Evolutionary conservation across 768 basidiomycete species (phyloP), one percentile per base, ranked within the genome.

Genomic region (Neoboletus brunneissimus): DNA sequence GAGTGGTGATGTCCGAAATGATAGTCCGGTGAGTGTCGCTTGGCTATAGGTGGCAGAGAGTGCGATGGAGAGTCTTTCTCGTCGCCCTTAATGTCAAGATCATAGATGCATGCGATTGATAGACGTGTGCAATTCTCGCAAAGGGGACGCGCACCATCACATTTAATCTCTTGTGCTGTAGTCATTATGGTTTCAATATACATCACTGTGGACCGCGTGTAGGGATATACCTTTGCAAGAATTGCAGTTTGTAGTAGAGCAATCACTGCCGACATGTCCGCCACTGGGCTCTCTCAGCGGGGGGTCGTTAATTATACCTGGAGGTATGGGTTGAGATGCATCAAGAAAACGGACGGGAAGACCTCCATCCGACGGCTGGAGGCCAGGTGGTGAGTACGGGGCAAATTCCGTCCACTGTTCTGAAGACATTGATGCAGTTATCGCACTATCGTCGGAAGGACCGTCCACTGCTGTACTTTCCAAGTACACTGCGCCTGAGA

Each of bases 401-500:
- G 20, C 12, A 31, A 16, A 22, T 22, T 22, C 46, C 31, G 29
- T 5, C n/a, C 20, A 6, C 22, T 32, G 34, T 23, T 35, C 9
- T 35, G 48, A 22, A 23, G 48, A 2, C 22, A 23, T 35, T 8
- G 22, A 18, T 23, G 48, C 1, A 23, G 22, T 23, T 22, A 12
- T 48, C 22, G 10, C 22, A n/a, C 18, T 18, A 18, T 48, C 34
- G 10, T 18, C 34, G 7, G 3, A 11, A n/a, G 16, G 11, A 16
- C 34, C 6, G 18, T 48, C 23, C 34, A 37, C 13, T 8, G 23
- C 18, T 18, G 25, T 27, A 10, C 22, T 37, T 35, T 25, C 20
- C 55, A 57, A 57, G 41, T 43, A 43, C 27, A 46, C 45, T 10
- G 13, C 23, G 22, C 25, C 57, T 59, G 22, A 18, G 32, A 27